Percentiles rank a stretch among this genome's conserved stretches.
These are phyloP conservation scores for Daldinia eschscholtzii DNA, from an alignment of 2,329 filamentous ascomycete genomes.

Conservation along the genomic window DNA sequence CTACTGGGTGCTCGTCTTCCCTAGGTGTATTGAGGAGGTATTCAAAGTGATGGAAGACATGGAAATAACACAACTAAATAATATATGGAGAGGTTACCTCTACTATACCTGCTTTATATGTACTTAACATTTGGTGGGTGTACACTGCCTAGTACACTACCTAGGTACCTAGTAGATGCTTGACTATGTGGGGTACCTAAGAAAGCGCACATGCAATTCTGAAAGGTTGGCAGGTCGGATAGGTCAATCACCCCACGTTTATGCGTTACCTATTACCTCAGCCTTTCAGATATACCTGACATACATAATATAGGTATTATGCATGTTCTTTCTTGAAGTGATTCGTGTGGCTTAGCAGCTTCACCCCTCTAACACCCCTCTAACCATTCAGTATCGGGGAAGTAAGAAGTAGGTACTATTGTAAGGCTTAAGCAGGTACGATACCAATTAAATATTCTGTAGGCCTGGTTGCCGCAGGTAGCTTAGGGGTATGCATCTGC, in stretches of 20 bases:
- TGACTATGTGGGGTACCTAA: slow-evolving; percentile 5
- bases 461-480: not conserved
- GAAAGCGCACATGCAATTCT: slow-evolving; percentile 11
- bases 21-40: not conserved
- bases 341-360: slow-evolving; percentile 31
- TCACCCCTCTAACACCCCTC: not conserved
- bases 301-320: too few relatives aligned
- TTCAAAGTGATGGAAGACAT: not conserved
- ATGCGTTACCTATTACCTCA: slow-evolving; percentile 6
- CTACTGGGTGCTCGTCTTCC: not conserved
- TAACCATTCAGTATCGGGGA: not conserved
- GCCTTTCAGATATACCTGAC: not conserved
- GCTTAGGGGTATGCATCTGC: not conserved
- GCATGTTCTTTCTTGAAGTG: not conserved
- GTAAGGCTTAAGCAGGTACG: not conserved
- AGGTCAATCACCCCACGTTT: slow-evolving; percentile 36
- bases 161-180: not conserved
- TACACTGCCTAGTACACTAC: not conserved
- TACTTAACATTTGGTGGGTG: too few relatives aligned
- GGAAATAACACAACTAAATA: not conserved
- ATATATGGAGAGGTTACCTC: not conserved
- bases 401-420: not conserved
- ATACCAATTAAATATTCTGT: not conserved
- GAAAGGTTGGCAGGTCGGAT: slow-evolving; percentile 7
- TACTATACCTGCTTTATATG: not conserved